phyloP scores from a whole-genome alignment of 495 filamentous ascomycete genomes.

The Schizothecium vesticola region DNA sequence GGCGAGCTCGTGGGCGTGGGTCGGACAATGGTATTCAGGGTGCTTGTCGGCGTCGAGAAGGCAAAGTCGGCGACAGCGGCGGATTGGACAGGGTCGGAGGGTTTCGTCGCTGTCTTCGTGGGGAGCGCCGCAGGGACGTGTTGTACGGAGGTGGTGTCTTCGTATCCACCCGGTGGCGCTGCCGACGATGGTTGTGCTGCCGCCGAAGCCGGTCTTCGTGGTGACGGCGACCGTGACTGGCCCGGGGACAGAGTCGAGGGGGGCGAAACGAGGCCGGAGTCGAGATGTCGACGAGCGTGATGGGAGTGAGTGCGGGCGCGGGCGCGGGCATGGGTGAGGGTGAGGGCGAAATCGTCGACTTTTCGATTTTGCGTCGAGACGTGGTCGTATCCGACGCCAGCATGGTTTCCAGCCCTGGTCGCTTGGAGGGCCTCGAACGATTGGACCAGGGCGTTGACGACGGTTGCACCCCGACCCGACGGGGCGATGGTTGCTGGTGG shows the following conservation, averaged over 20 bases:
- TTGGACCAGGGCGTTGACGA: slow-evolving; percentile 30
- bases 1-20: slow-evolving; percentile 17
- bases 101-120: background rate
- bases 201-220: background rate
- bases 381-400: slow-evolving; percentile 21
- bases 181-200: background rate
- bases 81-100: slow-evolving; percentile 6
- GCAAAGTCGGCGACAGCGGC: background rate
- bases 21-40: slow-evolving; percentile 18
- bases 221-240: slow-evolving; percentile 16
- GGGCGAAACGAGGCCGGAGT: slow-evolving; percentile 15
- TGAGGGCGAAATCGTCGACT: background rate
- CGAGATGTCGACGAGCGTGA: slow-evolving; percentile 4
- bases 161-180: background rate
- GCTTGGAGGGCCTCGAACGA: slow-evolving; percentile 28
- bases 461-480: slow-evolving; percentile 13
- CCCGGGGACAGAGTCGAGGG: slow-evolving; percentile 19
- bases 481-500: slow-evolving; percentile 4
- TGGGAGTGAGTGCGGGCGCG: slow-evolving; percentile 1
- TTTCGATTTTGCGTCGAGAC: slow-evolving; percentile 14
- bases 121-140: background rate
- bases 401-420: slow-evolving; percentile 8
- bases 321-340: background rate
- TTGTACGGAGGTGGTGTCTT: background rate
- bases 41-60: background rate